These are phyloP conservation scores for Stephanodiscus minutulus DNA, from an alignment of 108 stramenopile species.

Conservation along the genomic window DNA sequence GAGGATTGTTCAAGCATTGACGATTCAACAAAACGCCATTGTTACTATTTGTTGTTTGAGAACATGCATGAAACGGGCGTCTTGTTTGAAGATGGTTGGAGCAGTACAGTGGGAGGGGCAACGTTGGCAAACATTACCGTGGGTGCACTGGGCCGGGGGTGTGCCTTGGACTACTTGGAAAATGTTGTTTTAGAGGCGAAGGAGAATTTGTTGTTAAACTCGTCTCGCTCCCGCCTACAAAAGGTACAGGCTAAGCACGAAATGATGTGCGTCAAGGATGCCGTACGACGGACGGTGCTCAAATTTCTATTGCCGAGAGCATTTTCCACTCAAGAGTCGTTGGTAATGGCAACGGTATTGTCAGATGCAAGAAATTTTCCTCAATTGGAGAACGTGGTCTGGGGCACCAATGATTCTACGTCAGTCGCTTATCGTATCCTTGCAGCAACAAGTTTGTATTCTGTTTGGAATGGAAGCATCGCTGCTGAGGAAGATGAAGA, in stretches of 20 bases:
- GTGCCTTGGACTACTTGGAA: conserved; percentile 38
- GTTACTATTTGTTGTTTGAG: conserved; percentile 32
- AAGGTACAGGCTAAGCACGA: conserved; percentile 8
- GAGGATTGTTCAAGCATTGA: conserved; percentile 32
- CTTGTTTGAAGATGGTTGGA: conserved; percentile 40
- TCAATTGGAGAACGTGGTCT: conserved; percentile 6
- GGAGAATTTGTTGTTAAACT: conserved; percentile 15
- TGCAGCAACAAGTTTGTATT: background rate
- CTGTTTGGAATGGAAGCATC: background rate
- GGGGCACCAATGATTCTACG: conserved; percentile 12
- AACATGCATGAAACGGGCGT: conserved; percentile 35
- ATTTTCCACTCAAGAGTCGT: conserved; percentile 34
- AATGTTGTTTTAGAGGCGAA: conserved; percentile 22
- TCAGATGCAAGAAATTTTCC: conserved; percentile 35
- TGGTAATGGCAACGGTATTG: conserved; percentile 26
- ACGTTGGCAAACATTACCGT: conserved; percentile 30
- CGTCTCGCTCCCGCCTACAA: background rate
- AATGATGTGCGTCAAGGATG: conserved; percentile 41
- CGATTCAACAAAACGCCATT: conserved; percentile 13
- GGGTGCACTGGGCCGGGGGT: conserved; percentile 24
- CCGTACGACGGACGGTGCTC: conserved; percentile 37
- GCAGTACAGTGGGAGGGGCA: background rate
- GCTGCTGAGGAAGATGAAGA: background rate
- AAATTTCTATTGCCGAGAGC: conserved; percentile 40
- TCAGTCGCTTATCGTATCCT: conserved; percentile 28